Conservation (phyloP, 2,329 filamentous ascomycete species). For the Curvularia hawaiiensis region DNA sequence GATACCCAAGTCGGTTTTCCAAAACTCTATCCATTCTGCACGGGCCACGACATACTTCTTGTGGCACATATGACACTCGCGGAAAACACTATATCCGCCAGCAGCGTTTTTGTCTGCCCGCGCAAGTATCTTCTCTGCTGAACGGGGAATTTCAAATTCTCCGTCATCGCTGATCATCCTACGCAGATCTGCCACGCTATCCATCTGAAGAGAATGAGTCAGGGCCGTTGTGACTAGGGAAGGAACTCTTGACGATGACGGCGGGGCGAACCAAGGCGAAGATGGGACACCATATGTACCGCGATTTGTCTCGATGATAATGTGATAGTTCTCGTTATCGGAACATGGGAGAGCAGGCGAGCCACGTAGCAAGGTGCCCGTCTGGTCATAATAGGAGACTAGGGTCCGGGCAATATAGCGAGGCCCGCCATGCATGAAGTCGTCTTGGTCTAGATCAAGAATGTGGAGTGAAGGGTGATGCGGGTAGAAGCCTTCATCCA, state of each 20-base stretch:
- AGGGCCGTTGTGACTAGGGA: slow-evolving; percentile 26
- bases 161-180: slow-evolving; percentile 10
- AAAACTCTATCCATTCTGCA: slow-evolving; percentile 44
- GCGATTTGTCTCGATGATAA: slow-evolving; percentile 26
- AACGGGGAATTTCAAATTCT: slow-evolving; percentile 12
- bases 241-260: slow-evolving; percentile 13
- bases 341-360: slow-evolving; percentile 19
- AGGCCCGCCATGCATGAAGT: slow-evolving; percentile 4
- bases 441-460: background rate
- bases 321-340: slow-evolving; percentile 10
- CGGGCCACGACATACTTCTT: slow-evolving; percentile 34
- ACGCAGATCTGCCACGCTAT: background rate
- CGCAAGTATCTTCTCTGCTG: slow-evolving; percentile 20
- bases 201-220: slow-evolving; percentile 17
- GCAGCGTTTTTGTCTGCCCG: slow-evolving; percentile 20
- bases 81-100: slow-evolving; percentile 26
- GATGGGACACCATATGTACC: slow-evolving; percentile 26
- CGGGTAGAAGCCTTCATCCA: slow-evolving; percentile 14
- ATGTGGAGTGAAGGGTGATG: slow-evolving; percentile 16
- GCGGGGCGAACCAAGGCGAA: slow-evolving; percentile 23
- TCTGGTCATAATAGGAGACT: slow-evolving; percentile 30
- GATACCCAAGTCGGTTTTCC: slow-evolving; percentile 13
- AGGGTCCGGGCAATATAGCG: slow-evolving; percentile 26
- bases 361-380: slow-evolving; percentile 19
- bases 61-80: slow-evolving; percentile 34